Conservation (phyloP, 2,329 filamentous ascomycete species). For the Cladosporium sp. region DNA sequence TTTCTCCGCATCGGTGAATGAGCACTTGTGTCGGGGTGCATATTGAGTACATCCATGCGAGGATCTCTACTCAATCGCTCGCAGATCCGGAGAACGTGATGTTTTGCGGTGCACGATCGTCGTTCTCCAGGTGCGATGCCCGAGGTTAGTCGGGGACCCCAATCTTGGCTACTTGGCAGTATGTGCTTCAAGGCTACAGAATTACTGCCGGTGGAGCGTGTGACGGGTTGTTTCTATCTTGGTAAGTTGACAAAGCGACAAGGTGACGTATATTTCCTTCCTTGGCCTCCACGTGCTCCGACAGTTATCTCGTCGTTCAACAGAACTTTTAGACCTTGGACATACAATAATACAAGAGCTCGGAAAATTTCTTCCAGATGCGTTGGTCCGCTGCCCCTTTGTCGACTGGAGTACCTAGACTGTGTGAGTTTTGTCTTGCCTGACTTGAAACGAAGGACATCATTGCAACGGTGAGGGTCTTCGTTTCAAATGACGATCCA, state of each 20-base stretch:
- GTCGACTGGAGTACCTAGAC: neutral
- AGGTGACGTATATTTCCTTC: neutral
- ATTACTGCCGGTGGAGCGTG: neutral
- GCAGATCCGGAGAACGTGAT: neutral
- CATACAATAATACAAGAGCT: neutral
- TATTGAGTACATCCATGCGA: neutral
- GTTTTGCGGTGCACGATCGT: neutral
- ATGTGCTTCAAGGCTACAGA: neutral
- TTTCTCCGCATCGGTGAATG: neutral
- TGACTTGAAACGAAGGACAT: neutral
- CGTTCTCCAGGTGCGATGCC: neutral
- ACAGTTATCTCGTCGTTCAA: neutral
- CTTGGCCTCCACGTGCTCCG: neutral
- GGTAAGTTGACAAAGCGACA: neutral
- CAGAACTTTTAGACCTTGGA: neutral
- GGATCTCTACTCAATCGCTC: neutral
- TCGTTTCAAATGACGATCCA: neutral
- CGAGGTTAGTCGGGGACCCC: neutral
- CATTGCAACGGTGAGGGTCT: neutral
- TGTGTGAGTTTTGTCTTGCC: neutral
- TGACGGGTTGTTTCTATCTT: neutral
- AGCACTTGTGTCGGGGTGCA: neutral
- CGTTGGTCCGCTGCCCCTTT: neutral
- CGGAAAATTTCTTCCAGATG: neutral
- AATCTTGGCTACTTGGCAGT: conserved; percentile 4